Evolutionary conservation across 768 basidiomycete species (phyloP).

Genomic region (Leucocoprinus leucothites): DNA sequence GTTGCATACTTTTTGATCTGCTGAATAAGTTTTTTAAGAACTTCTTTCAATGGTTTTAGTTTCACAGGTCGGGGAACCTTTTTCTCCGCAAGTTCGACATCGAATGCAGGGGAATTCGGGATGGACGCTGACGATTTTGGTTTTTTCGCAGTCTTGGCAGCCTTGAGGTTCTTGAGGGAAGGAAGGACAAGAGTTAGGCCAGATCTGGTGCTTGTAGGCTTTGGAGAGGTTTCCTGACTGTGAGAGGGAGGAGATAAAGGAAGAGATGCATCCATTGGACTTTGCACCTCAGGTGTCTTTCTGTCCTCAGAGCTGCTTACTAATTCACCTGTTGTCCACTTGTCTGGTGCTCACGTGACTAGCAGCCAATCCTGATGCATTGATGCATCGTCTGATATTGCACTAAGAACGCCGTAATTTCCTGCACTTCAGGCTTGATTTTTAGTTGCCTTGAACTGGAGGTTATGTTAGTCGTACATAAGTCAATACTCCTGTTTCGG

Average conservation of each 20-base stretch:
- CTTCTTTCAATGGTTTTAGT: constrained; percentile 78
- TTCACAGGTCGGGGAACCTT: constrained; percentile 57
- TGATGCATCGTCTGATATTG: background rate
- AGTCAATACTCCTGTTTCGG: too few relatives aligned
- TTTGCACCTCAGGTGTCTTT: constrained; percentile 13
- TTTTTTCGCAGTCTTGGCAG: constrained; percentile 51
- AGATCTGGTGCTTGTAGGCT: constrained; percentile 28
- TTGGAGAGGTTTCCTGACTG: background rate
- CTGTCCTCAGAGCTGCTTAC: constrained; percentile 14
- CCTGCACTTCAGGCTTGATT: too few relatives aligned
- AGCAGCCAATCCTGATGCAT: background rate
- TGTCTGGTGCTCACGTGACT: constrained; percentile 2
- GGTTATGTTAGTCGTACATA: too few relatives aligned
- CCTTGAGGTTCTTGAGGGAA: constrained; percentile 60
- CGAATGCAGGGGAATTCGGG: constrained; percentile 18
- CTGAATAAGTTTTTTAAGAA: constrained; percentile 58
- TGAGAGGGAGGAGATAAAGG: constrained; percentile 4
- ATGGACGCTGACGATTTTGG: constrained; percentile 28
- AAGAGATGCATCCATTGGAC: constrained; percentile 14
- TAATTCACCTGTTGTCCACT: constrained; percentile 2
- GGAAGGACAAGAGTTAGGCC: constrained; percentile 67
- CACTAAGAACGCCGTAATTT: too few relatives aligned
- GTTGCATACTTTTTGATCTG: constrained; percentile 71
- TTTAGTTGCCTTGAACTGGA: too few relatives aligned
- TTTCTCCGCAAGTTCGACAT: constrained; percentile 33